Evolutionary conservation across 768 basidiomycete genomes (phyloP).

Genomic region (Leccinum olivaceopallidum): DNA sequence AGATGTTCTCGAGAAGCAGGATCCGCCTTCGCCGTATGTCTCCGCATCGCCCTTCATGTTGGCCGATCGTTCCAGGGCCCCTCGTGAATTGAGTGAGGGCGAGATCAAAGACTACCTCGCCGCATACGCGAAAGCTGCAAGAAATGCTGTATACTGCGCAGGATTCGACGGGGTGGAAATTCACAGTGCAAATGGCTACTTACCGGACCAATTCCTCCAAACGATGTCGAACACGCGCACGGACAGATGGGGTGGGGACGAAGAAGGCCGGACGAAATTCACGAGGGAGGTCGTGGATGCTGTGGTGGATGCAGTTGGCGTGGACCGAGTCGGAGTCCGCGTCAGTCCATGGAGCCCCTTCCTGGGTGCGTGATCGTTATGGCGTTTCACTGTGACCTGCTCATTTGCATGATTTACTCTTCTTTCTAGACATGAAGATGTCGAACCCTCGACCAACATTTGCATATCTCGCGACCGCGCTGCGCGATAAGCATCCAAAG

Average conservation of each 20-base stretch:
- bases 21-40: constrained; percentile 35
- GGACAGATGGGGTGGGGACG: not conserved
- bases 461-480: not conserved
- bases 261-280: constrained; percentile 61
- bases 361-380: constrained; percentile 32
- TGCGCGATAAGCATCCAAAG: not conserved
- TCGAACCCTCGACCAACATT: not conserved
- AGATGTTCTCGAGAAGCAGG: constrained; percentile 27
- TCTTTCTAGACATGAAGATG: no score
- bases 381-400: not conserved
- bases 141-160: constrained; percentile 24
- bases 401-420: not conserved
- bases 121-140: constrained; percentile 33
- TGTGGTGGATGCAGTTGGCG: constrained; percentile 48
- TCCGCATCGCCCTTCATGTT: constrained; percentile 36
- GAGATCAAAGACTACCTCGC: constrained; percentile 33
- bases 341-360: constrained; percentile 54
- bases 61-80: constrained; percentile 11
- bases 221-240: not conserved
- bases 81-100: constrained; percentile 17
- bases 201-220: not conserved
- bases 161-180: constrained; percentile 25
- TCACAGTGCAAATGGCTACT: constrained; percentile 43
- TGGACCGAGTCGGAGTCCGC: constrained; percentile 51
- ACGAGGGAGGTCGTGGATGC: constrained; percentile 37